phyloP scores from a whole-genome alignment of 2,329 filamentous ascomycete genomes.

The Claviceps sp. region DNA sequence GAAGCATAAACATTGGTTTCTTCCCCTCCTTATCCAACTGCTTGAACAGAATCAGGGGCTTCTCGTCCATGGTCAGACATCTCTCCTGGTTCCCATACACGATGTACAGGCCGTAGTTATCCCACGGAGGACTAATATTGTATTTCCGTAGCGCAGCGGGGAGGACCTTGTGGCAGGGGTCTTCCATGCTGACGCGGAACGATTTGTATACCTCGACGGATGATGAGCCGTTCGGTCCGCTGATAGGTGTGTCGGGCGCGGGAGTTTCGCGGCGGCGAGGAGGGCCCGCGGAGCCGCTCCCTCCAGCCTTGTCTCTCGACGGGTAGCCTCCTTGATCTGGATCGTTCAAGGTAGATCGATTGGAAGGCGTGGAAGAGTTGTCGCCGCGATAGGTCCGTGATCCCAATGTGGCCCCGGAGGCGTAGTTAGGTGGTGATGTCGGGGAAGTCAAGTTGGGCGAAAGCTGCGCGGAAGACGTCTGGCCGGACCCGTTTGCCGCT shows the following conservation, averaged over 20 bases:
- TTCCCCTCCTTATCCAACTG: constrained; percentile 92
- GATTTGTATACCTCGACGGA: constrained; percentile 97
- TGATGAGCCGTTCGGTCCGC: constrained; percentile 38
- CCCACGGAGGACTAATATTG: constrained; percentile 95
- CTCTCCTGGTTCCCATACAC: constrained; percentile 98
- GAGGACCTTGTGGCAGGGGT: constrained; percentile 93
- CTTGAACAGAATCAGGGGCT: constrained; percentile 91
- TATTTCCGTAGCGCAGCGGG: constrained; percentile 95
- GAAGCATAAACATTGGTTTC: constrained; percentile 98
- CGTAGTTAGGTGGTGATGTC: constrained; percentile 48
- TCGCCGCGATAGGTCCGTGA: constrained; percentile 48
- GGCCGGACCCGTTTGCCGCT: constrained; percentile 52
- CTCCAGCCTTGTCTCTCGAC: constrained; percentile 17
- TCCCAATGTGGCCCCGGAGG: constrained; percentile 43
- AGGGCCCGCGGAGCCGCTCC: constrained; percentile 15
- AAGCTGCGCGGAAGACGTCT: constrained; percentile 41
- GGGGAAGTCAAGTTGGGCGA: constrained; percentile 59
- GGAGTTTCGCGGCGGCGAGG: constrained; percentile 50
- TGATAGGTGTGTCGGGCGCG: constrained; percentile 48
- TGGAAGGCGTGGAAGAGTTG: constrained; percentile 34
- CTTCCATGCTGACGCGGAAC: constrained; percentile 94
- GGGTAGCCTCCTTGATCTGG: constrained; percentile 25
- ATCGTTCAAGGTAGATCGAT: constrained; percentile 41
- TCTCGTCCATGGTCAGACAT: constrained; percentile 81
- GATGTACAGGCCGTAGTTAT: constrained; percentile 94